Percentiles rank a stretch among this genome's conserved stretches.
Conservation (phyloP, 2,329 filamentous ascomycete genomes). For the Periglandula ipomoeae region DNA sequence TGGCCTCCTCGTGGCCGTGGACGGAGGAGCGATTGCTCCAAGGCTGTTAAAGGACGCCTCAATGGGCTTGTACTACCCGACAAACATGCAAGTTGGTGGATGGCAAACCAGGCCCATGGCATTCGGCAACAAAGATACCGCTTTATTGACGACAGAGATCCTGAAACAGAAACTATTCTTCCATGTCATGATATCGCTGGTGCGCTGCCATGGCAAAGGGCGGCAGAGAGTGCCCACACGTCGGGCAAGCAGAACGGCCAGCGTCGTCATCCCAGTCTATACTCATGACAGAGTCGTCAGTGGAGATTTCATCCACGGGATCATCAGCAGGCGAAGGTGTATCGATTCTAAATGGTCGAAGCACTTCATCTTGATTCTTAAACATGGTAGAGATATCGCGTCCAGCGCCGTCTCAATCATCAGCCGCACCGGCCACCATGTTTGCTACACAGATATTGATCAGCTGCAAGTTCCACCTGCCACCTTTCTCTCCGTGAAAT, state of each 20-base stretch:
- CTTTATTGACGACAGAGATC: neutral
- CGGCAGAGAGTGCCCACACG: slow-evolving; percentile 46
- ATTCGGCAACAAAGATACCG: neutral
- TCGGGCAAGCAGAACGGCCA: slow-evolving; percentile 26
- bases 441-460: slow-evolving; percentile 85
- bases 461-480: slow-evolving; percentile 69
- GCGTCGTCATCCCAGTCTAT: slow-evolving; percentile 21
- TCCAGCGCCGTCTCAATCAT: slow-evolving; percentile 45
- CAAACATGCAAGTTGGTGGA: neutral
- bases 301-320: slow-evolving; percentile 18
- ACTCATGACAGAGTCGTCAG: slow-evolving; percentile 14
- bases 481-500: slow-evolving; percentile 57
- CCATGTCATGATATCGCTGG: slow-evolving; percentile 26
- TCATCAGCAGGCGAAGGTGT: too few relatives aligned
- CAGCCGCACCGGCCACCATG: slow-evolving; percentile 54
- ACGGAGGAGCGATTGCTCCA: slow-evolving; percentile 1
- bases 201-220: slow-evolving; percentile 51
- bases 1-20: too few relatives aligned
- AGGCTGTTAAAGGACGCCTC: neutral
- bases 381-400: slow-evolving; percentile 82
- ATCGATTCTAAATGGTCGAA: slow-evolving; percentile 55
- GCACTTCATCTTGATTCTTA: slow-evolving; percentile 57
- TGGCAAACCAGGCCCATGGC: neutral
- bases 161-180: slow-evolving; percentile 6
- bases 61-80: slow-evolving; percentile 1